Conservation (phyloP, 2,329 filamentous ascomycete genomes). For the Aspergillus japonicus region DNA sequence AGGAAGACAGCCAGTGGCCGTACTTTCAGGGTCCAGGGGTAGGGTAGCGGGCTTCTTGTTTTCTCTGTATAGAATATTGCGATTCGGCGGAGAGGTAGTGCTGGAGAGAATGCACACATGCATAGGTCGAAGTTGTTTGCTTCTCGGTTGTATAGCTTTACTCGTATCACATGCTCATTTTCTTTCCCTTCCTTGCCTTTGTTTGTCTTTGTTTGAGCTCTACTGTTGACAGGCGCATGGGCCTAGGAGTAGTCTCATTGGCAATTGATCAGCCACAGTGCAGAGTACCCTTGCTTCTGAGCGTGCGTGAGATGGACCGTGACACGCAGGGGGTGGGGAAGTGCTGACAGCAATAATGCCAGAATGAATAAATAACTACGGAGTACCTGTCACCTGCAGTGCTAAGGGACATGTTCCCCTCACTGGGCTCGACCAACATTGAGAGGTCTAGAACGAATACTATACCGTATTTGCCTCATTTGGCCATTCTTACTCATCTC, state of each 20-base stretch:
- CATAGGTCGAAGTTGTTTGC: conserved; percentile 11
- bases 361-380: background rate
- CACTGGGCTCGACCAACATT: background rate
- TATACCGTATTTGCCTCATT: background rate
- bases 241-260: background rate
- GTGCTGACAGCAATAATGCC: background rate
- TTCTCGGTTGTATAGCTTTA: conserved; percentile 13
- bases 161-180: conserved; percentile 5
- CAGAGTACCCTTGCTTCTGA: too few relatives aligned
- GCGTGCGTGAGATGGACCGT: background rate
- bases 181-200: background rate
- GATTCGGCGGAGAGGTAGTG: conserved; percentile 19
- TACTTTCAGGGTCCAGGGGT: conserved; percentile 71
- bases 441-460: too few relatives aligned
- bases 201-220: background rate
- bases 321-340: background rate
- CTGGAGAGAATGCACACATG: conserved; percentile 8
- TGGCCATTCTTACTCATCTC: background rate
- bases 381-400: background rate
- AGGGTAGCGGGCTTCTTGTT: conserved; percentile 21
- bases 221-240: conserved; percentile 1
- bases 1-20: conserved; percentile 96
- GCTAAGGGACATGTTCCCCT: background rate
- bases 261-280: background rate
- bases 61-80: conserved; percentile 21